These are phyloP conservation scores for Quercus phellos DNA, from an alignment of 331 rosid genomes.

Conservation along the genomic window DNA sequence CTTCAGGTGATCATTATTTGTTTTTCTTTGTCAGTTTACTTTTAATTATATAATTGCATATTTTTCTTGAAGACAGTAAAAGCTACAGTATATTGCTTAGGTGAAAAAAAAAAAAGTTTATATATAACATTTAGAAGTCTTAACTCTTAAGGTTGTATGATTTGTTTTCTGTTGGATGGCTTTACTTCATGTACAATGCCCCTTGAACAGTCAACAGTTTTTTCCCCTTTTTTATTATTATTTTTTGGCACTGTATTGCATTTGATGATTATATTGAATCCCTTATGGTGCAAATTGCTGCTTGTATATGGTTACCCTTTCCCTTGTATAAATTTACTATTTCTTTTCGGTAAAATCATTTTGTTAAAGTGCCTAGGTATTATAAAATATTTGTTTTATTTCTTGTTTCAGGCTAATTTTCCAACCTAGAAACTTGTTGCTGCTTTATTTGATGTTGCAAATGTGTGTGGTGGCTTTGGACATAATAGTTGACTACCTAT, in stretches of 20 bases:
- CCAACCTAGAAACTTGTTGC: background rate
- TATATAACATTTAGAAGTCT: background rate
- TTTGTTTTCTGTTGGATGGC: background rate
- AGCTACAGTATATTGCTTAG: background rate
- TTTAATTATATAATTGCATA: background rate
- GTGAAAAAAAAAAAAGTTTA: background rate
- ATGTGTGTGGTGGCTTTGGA: background rate
- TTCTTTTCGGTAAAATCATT: background rate
- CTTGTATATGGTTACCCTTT: background rate
- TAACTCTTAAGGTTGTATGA: background rate
- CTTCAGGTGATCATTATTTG: conserved; percentile 63
- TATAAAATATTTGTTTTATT: background rate
- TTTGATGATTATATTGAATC: background rate
- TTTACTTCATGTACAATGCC: background rate
- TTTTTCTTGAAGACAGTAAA: background rate
- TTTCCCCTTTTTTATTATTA: background rate
- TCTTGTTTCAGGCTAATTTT: background rate
- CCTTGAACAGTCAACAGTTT: background rate
- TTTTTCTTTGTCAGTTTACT: background rate
- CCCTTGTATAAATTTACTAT: background rate
- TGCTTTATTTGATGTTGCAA: background rate
- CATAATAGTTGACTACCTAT: conserved; percentile 1
- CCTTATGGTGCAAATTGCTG: background rate
- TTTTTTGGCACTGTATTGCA: background rate
- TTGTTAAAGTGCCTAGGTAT: background rate